Conservation (phyloP, 371 early-diverging fungal species). For the Apophysomyces sp. region DNA sequence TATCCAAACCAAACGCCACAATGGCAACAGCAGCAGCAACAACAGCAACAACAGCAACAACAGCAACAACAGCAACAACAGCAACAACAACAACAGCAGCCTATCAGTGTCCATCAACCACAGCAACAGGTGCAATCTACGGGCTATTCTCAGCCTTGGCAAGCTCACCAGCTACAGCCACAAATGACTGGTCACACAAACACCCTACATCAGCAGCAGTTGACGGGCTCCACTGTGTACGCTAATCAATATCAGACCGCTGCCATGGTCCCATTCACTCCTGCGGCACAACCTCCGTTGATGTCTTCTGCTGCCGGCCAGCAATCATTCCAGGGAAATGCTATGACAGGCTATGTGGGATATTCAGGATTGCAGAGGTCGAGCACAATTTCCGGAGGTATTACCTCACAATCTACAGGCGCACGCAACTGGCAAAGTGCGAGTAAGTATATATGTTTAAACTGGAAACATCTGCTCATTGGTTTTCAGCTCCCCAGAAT, state of each 20-base stretch:
- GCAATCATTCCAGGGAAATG: not conserved
- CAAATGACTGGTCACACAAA: slow-evolving; percentile 9
- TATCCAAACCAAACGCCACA: not conserved
- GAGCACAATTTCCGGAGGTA: slow-evolving; percentile 1
- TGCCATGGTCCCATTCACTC: slow-evolving; percentile 3
- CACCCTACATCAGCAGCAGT: slow-evolving; percentile 6
- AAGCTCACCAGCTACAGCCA: slow-evolving; percentile 18
- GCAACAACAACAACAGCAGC: not conserved
- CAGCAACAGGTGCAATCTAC: slow-evolving; percentile 6
- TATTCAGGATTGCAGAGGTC: not conserved
- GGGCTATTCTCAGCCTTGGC: slow-evolving; percentile 21
- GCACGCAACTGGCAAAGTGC: slow-evolving; percentile 51
- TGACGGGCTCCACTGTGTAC: not conserved
- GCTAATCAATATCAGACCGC: slow-evolving; percentile 13
- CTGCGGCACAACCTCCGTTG: slow-evolving; percentile 6
- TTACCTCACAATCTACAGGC: slow-evolving; percentile 49
- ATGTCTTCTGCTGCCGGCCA: slow-evolving; percentile 4
- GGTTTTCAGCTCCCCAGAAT: slow-evolving; percentile 42
- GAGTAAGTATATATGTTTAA: slow-evolving; percentile 30
- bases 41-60: slow-evolving; percentile 9
- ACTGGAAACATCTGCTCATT: no score
- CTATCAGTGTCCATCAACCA: slow-evolving; percentile 6
- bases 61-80: slow-evolving; percentile 15
- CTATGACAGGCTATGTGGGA: not conserved
- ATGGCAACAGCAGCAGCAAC: slow-evolving; percentile 1